Evolutionary conservation across 2,329 filamentous ascomycete genomes (phyloP).

Genomic region (Daldinia sp.): DNA sequence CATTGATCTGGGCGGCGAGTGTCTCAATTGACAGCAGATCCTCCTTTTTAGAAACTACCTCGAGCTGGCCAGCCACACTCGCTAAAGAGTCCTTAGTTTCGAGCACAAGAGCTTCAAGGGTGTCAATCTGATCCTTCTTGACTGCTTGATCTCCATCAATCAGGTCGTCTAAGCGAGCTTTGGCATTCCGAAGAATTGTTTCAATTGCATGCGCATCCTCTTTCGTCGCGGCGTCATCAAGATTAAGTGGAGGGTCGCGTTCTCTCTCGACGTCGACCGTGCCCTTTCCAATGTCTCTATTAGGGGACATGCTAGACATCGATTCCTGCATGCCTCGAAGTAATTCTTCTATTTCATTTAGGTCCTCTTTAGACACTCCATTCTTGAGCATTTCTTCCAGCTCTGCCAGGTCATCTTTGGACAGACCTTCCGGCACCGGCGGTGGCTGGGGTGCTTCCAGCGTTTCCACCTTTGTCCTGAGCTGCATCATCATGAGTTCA

Average conservation of each 20-base stretch:
- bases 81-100: conserved; percentile 79
- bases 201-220: conserved; percentile 93
- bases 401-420: conserved; percentile 34
- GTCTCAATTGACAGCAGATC: conserved; percentile 81
- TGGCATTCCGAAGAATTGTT: conserved; percentile 87
- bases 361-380: conserved; percentile 58
- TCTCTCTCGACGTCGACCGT: neutral
- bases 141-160: conserved; percentile 77
- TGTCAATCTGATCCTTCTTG: conserved; percentile 70
- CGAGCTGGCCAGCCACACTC: conserved; percentile 71
- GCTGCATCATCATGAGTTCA: conserved; percentile 81
- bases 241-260: conserved; percentile 38
- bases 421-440: conserved; percentile 40
- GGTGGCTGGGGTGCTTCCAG: conserved; percentile 65
- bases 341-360: conserved; percentile 59
- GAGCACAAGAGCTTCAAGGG: conserved; percentile 70
- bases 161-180: conserved; percentile 82
- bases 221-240: conserved; percentile 67
- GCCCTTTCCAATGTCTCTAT: conserved; percentile 33
- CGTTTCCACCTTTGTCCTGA: conserved; percentile 84
- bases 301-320: conserved; percentile 45
- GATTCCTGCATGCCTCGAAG: conserved; percentile 54
- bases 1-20: conserved; percentile 79
- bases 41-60: conserved; percentile 76
- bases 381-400: conserved; percentile 42